Evolutionary conservation across 768 basidiomycete species (phyloP), one percentile per base, ranked within the genome.

Genomic region (Termitomyces sp.): DNA sequence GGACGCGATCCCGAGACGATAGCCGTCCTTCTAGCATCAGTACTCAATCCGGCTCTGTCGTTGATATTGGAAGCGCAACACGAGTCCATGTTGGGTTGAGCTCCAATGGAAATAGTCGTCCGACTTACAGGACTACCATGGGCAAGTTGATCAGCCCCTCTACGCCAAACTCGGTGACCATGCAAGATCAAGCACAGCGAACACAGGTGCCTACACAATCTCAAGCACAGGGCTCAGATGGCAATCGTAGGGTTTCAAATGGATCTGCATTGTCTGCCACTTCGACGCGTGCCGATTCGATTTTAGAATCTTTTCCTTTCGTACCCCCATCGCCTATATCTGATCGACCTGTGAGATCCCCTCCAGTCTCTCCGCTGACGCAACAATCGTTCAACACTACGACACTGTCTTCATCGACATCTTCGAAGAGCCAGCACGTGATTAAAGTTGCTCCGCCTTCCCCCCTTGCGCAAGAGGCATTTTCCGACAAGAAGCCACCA

Each of bases 291-390:
- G 88, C 90, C 28, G 90, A 93, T 67, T 92, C 90, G 3, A 90
- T 93, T 62, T 78, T 93, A 28, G 91, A 92, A 70, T 86, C 84
- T 15, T 94, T 94, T 78, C 90, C 89, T 36, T 92, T 94, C 68
- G 90, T 94, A 9, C 92, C 92, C 24, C 92, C 92, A 1, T 92
- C 90, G 8, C 92, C 92, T 6, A 92, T 93, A 58, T 91, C 90
- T n/a, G 84, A 89, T 62, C 78, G 87, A 54, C 90, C 90, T 10
- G 74, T 85, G 64, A 78, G 89, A 60, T 85, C 88, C 3, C 88
- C 88, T 5, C 87, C 87, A 37, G 83, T 84, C 56, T 91, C 90
- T 10, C 89, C 90, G 8, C 74, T 88, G 20, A 77, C 72, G 28
- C 83, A 87, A 69, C 85, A 87, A 60, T 73, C 78, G 20, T 79